Conservation (phyloP, 1,284 basidiomycete species). For the Rhodotorula sp. region DNA sequence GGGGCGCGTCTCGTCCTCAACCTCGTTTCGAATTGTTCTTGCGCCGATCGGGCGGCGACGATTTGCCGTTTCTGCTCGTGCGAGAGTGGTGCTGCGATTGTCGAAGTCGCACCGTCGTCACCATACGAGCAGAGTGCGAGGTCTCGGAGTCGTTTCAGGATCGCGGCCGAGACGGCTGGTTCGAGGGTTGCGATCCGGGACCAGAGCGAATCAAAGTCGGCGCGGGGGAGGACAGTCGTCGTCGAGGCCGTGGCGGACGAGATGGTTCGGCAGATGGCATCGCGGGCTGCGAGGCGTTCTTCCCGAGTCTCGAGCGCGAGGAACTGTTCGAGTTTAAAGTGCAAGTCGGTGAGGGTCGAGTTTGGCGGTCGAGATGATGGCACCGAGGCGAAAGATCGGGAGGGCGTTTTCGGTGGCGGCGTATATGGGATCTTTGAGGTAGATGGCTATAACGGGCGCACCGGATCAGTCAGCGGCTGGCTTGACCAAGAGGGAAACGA, state of each 20-base stretch:
- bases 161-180: background rate
- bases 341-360: too few species aligned
- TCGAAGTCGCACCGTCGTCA: too few species aligned
- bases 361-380: background rate
- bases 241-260: background rate
- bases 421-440: conserved; percentile 28
- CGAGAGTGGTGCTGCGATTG: too few species aligned
- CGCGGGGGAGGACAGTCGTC: background rate
- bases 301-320: background rate
- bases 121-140: background rate
- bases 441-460: conserved; percentile 8
- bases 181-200: background rate
- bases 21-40: background rate
- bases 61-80: conserved; percentile 6
- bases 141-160: conserved; percentile 11
- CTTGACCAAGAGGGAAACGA: too few species aligned
- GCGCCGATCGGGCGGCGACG: background rate
- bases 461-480: background rate
- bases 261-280: background rate
- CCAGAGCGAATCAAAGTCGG: conserved; percentile 17
- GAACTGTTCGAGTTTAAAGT: too few species aligned
- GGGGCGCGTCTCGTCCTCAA: background rate
- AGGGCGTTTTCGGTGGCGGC: background rate
- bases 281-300: conserved; percentile 2
- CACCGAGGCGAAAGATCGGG: conserved; percentile 7